A percentile compares a stretch with the other conserved stretches of the same genome.
Conservation (phyloP, 192 early-diverging fungal species). For the Podila clonocystis region DNA sequence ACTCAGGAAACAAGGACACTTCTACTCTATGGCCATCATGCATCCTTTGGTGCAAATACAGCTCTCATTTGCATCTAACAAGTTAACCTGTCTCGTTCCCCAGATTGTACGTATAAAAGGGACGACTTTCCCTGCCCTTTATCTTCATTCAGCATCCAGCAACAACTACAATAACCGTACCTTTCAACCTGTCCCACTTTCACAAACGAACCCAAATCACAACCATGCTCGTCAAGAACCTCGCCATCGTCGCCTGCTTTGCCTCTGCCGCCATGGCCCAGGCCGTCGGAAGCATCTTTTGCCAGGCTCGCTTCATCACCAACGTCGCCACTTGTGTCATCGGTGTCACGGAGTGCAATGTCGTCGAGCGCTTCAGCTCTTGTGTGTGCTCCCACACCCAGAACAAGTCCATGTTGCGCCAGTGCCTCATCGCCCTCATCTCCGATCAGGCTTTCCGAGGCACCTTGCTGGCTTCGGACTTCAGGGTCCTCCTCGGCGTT, state of each 20-base stretch:
- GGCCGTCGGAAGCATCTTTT: constrained; percentile 6
- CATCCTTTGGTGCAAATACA: too few relatives aligned
- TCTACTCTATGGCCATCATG: too few relatives aligned
- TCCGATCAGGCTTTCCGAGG: background rate
- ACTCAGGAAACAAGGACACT: too few relatives aligned
- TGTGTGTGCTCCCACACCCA: constrained; percentile 11
- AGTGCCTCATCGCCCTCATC: background rate
- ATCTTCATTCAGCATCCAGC: too few relatives aligned
- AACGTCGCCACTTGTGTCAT: constrained; percentile 24
- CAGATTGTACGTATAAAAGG: too few relatives aligned
- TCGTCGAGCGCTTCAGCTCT: constrained; percentile 5
- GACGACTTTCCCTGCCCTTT: too few relatives aligned
- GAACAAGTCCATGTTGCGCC: background rate
- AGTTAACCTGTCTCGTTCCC: too few relatives aligned
- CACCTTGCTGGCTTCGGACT: background rate
- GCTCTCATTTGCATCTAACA: too few relatives aligned
- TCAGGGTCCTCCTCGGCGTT: background rate
- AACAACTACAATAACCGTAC: too few relatives aligned
- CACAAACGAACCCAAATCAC: background rate
- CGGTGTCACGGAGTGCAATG: constrained; percentile 19
- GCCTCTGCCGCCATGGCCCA: constrained; percentile 15
- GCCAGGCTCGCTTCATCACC: constrained; percentile 21
- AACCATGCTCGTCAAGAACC: constrained; percentile 3
- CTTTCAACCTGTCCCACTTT: too few relatives aligned
- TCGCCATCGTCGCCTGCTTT: constrained; percentile 5